Evolutionary conservation across 805 yeast genomes (phyloP).

Genomic region (Pichia scutulata): DNA sequence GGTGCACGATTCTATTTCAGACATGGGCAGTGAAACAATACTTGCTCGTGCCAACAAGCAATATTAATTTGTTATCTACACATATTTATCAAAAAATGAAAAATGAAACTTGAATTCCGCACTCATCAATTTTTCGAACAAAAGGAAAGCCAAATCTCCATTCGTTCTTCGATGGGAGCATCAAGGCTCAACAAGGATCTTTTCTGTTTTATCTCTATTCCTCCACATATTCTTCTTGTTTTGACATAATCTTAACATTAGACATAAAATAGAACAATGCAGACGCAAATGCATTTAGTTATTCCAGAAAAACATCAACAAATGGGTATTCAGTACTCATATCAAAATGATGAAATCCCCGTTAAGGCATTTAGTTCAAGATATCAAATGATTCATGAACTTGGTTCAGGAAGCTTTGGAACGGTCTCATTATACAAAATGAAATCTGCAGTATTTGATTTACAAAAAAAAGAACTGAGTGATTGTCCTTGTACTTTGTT

Average conservation of each 20-base stretch:
- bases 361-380: conserved; percentile 33
- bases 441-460: conserved; percentile 16
- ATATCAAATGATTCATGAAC: conserved; percentile 42
- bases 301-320: background rate
- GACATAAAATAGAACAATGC: background rate
- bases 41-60: too few relatives aligned
- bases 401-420: conserved; percentile 78
- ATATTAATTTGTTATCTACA: too few relatives aligned
- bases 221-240: background rate
- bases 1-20: background rate
- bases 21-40: background rate
- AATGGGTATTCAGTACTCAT: background rate
- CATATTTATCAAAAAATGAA: too few relatives aligned
- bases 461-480: conserved; percentile 17
- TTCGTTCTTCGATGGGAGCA: background rate
- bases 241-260: too few relatives aligned
- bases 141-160: background rate
- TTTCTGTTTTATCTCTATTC: background rate
- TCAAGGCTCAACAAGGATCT: background rate
- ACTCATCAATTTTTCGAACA: background rate
- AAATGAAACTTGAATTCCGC: background rate
- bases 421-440: conserved; percentile 57
- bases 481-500: conserved; percentile 40
- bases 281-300: background rate
- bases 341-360: conserved; percentile 23